Evolutionary conservation across 164 flowering plant species (phyloP).

Genomic region (Litsea cubeba): DNA sequence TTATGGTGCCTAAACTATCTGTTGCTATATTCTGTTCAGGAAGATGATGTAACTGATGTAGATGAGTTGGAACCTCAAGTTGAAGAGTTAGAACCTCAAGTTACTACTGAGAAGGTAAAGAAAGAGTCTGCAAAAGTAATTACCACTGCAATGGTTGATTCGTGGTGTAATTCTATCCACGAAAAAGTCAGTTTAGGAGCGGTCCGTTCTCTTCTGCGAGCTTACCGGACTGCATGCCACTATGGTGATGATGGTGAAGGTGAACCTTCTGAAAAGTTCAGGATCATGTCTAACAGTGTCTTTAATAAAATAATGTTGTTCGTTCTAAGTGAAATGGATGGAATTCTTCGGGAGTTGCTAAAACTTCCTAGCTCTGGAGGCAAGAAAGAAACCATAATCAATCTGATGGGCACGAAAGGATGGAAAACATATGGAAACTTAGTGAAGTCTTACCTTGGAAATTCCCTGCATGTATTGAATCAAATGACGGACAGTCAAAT

Average conservation of each 20-base stretch:
- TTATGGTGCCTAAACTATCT: background rate
- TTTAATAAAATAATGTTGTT: conserved; percentile 85
- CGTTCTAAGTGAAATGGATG: conserved; percentile 79
- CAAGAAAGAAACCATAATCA: conserved; percentile 60
- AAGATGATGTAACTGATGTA: conserved; percentile 22
- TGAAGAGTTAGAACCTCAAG: conserved; percentile 9
- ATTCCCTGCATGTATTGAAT: conserved; percentile 79
- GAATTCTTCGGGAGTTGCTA: conserved; percentile 63
- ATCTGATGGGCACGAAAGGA: conserved; percentile 45
- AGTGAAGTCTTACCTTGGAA: conserved; percentile 92
- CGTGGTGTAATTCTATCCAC: conserved; percentile 57
- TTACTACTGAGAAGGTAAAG: conserved; percentile 24
- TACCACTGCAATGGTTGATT: conserved; percentile 77
- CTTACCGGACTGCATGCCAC: conserved; percentile 80
- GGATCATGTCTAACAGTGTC: conserved; percentile 69
- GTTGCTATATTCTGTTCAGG: conserved; percentile 4
- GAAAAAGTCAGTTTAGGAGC: conserved; percentile 52
- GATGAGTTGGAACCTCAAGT: conserved; percentile 11
- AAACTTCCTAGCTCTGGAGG: conserved; percentile 73
- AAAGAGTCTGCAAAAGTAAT: conserved; percentile 39
- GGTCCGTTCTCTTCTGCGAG: conserved; percentile 64
- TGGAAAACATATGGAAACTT: conserved; percentile 73
- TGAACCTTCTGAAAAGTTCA: conserved; percentile 44
- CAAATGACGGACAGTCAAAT: conserved; percentile 92
- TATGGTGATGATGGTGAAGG: conserved; percentile 76